Base-by-base conservation (phyloP, 2,329 filamentous ascomycete genomes). In the Phymatotrichopsis omnivora region DNA sequence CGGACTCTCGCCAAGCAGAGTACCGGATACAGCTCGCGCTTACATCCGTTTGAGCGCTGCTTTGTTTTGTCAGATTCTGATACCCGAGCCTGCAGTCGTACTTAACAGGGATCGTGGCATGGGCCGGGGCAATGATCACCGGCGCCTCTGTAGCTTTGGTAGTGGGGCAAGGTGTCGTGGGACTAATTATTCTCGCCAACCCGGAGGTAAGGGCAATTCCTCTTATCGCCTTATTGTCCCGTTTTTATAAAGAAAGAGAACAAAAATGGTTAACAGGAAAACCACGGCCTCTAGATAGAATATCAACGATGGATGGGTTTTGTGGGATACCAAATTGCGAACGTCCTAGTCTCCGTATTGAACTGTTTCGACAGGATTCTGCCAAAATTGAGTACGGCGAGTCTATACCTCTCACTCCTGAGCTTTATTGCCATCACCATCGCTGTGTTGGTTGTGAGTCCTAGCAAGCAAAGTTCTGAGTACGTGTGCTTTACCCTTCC, bases 51-150 rank as follows among this genome's bases (percentile, higher is more conserved):
- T 8, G 31, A 8, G 31, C 16, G 7, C 8, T 16, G n/a, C 8
- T 17, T 7, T 12, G 16, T 10, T 8, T 10, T 10, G 10, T 10
- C 31, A 17, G 8, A 10, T 14, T 12, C 31, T 34, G 7, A 34
- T 34, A 8, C 8, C 7, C 19, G n/a, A 14, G 8, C n/a, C 19
- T 7, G 31, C 24, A 52, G 50, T 52, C 66, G 33, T 70, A 68
- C 52, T 57, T 64, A 20, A 68, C 67, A 0, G 68, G 68, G 7
- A 73, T 68, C 64, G 65, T 72, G 39, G 68, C 69, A 1, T 74
- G 70, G 66, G 67, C 69, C 12, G 71, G 70, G 8, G 64, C 66
- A 14, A 67, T 74, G 47, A 74, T 73, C 47, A 72, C 70, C 7
- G 68, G 63, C 51, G 70, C 72, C n/a, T 70, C 67, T 58, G 68